Base-by-base conservation (phyloP, 2,329 filamentous ascomycete genomes). In the Penicillium occitanis region DNA sequence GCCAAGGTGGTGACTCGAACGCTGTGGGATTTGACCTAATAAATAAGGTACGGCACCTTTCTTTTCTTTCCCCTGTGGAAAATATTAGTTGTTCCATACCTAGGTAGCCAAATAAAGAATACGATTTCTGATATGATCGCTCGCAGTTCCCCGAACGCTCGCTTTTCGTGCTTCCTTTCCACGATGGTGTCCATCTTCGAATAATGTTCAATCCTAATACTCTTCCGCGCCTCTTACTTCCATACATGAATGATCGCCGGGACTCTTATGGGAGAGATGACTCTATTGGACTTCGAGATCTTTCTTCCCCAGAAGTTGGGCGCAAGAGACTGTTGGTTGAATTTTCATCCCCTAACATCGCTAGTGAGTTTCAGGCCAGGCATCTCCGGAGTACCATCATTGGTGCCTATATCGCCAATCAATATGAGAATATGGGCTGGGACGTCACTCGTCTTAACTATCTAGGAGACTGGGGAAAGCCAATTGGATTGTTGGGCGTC, bases 291-390 rank as follows among this genome's bases (percentile, higher is more conserved):
- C 48, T 51, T 51, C 25, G 25, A 28, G 48, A 30, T 30, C 22
- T 13, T n/a, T 28, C 22, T n/a, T 30, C 13, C 14, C 48, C 25
- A n/a, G 48, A 51, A 51, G 48, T 5, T n/a, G 48, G 25, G 14
- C 48, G 48, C 13, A 51, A 30, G 7, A 51, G 28, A 51, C 3
- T 51, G 25, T 51, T 51, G 48, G 86, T 95, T 72, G 91, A 95
- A 74, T 95, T 94, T 78, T 92, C 90, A 7, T 93, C 90, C 7
- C 91, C 92, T 61, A 95, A 95, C 76, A 93, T 95, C 67, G 91
- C 91, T 55, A 94, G 94, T 79, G 91, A 89, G 25, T 92, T 93
- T 78, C 88, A 91, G 73, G 89, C 88, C 25, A 88, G 88, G 5
- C 90, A 93, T 79, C 81, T 93, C 70, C 84, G 90, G 71, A 91